These are phyloP conservation scores for Phytophthora sansomeana DNA, from an alignment of 352 stramenopile genomes.

Conservation along the genomic window DNA sequence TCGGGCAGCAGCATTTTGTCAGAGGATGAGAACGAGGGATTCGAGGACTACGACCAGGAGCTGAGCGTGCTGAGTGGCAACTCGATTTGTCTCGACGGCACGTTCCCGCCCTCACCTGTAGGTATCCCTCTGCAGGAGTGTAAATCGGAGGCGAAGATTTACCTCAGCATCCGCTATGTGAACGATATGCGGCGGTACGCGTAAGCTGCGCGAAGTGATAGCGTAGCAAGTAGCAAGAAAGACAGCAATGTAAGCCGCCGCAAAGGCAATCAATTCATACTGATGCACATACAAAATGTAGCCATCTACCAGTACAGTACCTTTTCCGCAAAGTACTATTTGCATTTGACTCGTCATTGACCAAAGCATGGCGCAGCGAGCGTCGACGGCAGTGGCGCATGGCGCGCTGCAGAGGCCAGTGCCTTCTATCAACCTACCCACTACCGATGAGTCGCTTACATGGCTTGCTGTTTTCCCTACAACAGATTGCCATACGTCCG, in stretches of 20 bases:
- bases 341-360: not conserved
- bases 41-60: conserved; percentile 75
- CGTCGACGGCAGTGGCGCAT: conserved; percentile 52
- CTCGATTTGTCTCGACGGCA: conserved; percentile 62
- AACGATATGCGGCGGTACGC: conserved; percentile 88
- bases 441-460: not conserved
- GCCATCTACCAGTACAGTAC: conserved; percentile 10
- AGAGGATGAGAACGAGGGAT: conserved; percentile 53
- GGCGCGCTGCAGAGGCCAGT: conserved; percentile 75
- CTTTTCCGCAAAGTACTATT: conserved; percentile 12
- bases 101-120: conserved; percentile 58
- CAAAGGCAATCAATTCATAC: not conserved
- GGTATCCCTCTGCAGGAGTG: conserved; percentile 59
- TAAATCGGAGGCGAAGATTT: conserved; percentile 68
- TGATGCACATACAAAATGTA: not conserved
- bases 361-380: conserved; percentile 29
- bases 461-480: not conserved
- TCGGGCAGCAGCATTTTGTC: conserved; percentile 55
- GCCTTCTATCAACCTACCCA: not conserved
- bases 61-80: conserved; percentile 62
- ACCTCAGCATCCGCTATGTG: conserved; percentile 86
- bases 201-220: conserved; percentile 38
- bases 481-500: conserved; percentile 79
- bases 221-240: conserved; percentile 11
- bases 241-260: not conserved